These are phyloP conservation scores for Aspergillus sp. DNA, from an alignment of 2,329 filamentous ascomycete genomes.

Conservation along the genomic window DNA sequence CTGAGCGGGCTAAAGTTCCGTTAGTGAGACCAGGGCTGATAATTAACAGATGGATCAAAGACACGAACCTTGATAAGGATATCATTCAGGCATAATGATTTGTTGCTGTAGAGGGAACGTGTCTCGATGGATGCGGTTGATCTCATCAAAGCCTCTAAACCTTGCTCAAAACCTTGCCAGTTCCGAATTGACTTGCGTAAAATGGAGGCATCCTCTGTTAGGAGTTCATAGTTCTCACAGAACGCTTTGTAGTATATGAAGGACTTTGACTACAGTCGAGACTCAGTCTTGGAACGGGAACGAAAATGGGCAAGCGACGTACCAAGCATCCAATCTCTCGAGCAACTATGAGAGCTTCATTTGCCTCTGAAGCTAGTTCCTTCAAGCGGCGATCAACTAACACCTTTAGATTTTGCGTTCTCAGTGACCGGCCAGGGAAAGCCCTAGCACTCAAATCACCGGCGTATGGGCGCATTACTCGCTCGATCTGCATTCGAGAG, in stretches of 20 bases:
- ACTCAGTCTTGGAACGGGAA: conserved; percentile 31
- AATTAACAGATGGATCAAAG: not conserved
- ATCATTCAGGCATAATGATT: conserved; percentile 79
- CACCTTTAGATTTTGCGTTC: conserved; percentile 30
- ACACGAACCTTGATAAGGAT: conserved; percentile 77
- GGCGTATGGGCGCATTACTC: conserved; percentile 43
- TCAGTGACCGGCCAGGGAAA: conserved; percentile 28
- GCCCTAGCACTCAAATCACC: conserved; percentile 44
- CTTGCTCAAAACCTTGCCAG: conserved; percentile 79
- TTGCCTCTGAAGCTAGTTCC: conserved; percentile 51
- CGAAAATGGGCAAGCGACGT: conserved; percentile 7
- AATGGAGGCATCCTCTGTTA: conserved; percentile 73
- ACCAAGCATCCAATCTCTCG: conserved; percentile 56
- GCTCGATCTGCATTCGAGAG: conserved; percentile 20
- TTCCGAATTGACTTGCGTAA: conserved; percentile 67
- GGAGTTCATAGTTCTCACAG: conserved; percentile 81
- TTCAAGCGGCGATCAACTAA: conserved; percentile 28
- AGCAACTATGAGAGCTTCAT: conserved; percentile 55
- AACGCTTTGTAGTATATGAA: conserved; percentile 93
- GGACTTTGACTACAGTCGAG: conserved; percentile 66
- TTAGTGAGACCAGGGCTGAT: conserved; percentile 13
- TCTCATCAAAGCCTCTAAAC: conserved; percentile 78
- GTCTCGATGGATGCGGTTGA: conserved; percentile 70
- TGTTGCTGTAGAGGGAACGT: conserved; percentile 63
- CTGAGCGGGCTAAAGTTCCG: conserved; percentile 73